phyloP scores from a whole-genome alignment of 345 rosid species.

The Lumnitzera racemosa region DNA sequence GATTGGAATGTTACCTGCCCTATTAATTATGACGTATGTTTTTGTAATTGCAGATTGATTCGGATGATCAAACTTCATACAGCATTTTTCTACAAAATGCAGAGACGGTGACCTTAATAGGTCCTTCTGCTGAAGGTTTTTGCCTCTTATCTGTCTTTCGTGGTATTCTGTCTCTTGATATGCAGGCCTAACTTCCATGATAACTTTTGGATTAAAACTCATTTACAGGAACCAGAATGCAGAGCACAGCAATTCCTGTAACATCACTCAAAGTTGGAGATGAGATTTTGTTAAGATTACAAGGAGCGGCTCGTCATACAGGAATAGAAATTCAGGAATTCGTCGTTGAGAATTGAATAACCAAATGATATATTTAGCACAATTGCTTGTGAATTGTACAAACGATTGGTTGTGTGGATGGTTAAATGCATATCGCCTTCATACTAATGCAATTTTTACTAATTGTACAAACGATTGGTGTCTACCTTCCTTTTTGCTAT shows the following conservation, averaged over 20 bases:
- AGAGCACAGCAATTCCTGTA: conserved; percentile 44
- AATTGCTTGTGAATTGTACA: no score
- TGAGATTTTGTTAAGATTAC: conserved; percentile 47
- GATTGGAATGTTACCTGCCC: no score
- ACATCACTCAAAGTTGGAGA: conserved; percentile 67
- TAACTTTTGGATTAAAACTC: background rate
- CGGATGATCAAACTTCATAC: conserved; percentile 27
- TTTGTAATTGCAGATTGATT: conserved; percentile 29
- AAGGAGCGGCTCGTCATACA: conserved; percentile 81
- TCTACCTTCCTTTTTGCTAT: no score
- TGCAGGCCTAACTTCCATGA: background rate
- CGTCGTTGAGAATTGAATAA: conserved; percentile 58
- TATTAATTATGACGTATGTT: no score
- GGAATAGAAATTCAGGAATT: conserved; percentile 85
- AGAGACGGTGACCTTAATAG: conserved; percentile 67
- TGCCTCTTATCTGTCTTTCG: background rate
- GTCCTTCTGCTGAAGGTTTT: conserved; percentile 44
- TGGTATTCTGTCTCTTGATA: background rate
- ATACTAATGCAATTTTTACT: no score
- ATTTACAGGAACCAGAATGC: conserved; percentile 26
- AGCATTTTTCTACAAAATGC: conserved; percentile 75
- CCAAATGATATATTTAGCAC: background rate
- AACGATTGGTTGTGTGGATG: no score
- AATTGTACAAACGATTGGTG: no score
- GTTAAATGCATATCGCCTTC: no score